Percentiles rank a stretch among this genome's conserved stretches.
phyloP scores from a whole-genome alignment of 2,329 filamentous ascomycete species.

The Verticillium nonalfalfae region DNA sequence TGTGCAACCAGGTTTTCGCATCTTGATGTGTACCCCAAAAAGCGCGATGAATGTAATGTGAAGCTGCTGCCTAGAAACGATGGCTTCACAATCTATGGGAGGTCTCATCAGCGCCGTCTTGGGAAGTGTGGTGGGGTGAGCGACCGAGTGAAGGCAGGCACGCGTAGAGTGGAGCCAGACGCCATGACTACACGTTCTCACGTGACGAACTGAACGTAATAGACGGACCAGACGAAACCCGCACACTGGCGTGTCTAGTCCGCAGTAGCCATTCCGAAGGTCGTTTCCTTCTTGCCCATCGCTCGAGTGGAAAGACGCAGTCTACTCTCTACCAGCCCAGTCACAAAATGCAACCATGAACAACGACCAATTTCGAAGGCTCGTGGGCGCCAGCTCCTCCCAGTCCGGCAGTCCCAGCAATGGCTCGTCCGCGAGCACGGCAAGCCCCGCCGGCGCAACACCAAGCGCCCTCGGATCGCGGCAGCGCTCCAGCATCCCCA shows the following conservation, averaged over 20 bases:
- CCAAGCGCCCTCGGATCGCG: constrained; percentile 63
- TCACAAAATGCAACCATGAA: constrained; percentile 59
- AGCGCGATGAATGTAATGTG: neutral
- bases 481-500: constrained; percentile 75
- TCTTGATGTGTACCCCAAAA: neutral
- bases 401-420: constrained; percentile 33
- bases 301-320: neutral
- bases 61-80: neutral
- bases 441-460: constrained; percentile 16
- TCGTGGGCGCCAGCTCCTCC: constrained; percentile 51
- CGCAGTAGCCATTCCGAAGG: neutral
- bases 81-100: neutral
- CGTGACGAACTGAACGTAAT: neutral
- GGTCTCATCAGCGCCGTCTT: neutral
- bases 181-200: neutral
- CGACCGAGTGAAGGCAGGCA: neutral
- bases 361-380: constrained; percentile 86
- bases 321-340: neutral
- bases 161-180: neutral
- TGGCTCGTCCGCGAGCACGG: constrained; percentile 33
- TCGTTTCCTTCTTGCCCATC: neutral
- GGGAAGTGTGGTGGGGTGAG: neutral
- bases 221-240: neutral
- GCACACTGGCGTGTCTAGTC: neutral
- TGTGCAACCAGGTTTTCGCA: neutral